These are phyloP conservation scores for Ensete glaucum DNA, from an alignment of 176 grass and related monocot species.

Conservation along the genomic window DNA sequence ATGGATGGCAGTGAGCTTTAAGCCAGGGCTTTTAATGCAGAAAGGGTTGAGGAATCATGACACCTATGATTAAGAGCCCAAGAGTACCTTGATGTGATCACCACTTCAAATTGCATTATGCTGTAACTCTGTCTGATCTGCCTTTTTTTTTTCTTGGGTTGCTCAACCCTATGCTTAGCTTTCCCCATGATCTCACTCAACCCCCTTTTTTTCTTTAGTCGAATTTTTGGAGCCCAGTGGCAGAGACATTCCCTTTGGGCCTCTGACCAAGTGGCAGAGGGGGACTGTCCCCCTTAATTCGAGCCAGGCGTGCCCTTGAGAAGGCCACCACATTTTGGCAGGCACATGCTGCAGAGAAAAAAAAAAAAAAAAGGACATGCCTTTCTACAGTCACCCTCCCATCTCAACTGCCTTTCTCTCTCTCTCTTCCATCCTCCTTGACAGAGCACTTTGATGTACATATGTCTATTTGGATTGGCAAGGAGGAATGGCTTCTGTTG, in stretches of 20 bases:
- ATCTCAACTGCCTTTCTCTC: too few relatives aligned
- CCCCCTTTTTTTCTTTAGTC: not conserved
- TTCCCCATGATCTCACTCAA: too few relatives aligned
- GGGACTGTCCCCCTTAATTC: slow-evolving; percentile 13
- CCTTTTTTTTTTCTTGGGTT: not conserved
- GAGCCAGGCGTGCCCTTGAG: slow-evolving; percentile 81
- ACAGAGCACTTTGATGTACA: too few relatives aligned
- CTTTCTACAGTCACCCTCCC: too few relatives aligned
- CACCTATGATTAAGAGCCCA: slow-evolving; percentile 9
- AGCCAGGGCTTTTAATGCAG: not conserved
- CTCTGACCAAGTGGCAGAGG: slow-evolving; percentile 1
- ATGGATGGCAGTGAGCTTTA: slow-evolving; percentile 2
- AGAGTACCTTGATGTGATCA: not conserved
- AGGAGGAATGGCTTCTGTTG: too few relatives aligned
- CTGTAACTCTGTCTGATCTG: too few relatives aligned
- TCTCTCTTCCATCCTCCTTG: too few relatives aligned
- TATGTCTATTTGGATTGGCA: too few relatives aligned
- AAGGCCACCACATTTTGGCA: slow-evolving; percentile 55
- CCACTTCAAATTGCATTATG: too few relatives aligned
- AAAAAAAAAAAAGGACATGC: too few relatives aligned
- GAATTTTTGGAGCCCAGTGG: not conserved
- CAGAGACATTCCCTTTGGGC: slow-evolving; percentile 15
- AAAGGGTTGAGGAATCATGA: slow-evolving; percentile 9
- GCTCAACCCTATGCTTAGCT: not conserved
- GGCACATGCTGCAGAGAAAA: slow-evolving; percentile 27